Base-by-base conservation (phyloP, 441 rosid species). In the Aleurites moluccanus region DNA sequence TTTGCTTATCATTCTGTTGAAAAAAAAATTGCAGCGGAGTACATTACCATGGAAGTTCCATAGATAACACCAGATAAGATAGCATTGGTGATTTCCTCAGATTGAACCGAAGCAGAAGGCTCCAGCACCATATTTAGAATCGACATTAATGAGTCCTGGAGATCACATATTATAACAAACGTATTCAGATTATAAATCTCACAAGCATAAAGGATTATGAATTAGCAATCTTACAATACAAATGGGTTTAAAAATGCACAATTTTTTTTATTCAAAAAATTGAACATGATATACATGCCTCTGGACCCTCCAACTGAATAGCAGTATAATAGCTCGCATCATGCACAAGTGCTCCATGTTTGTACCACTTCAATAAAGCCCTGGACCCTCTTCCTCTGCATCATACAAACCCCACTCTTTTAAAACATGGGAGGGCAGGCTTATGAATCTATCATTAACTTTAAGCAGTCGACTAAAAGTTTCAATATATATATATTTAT, bases 361-460 rank as follows among this genome's bases (percentile, higher is more conserved):
- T 86, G 77, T 81, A 88, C 86, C 93, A 85, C 83, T 83, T 91
- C 84, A 95, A 82, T 64, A 89, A 72, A 84, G 96, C 95, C 85
- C 99, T 88, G n/a, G 92, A 90, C 35, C 98, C 97, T 73, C 87
- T 91, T 77, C 99, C 98, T 70, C 98, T 93, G 81, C 83, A 78
- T 64, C 63, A 83, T 35, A 60, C 64, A 85, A 15, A 50, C 80
- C 27, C 30, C n/a, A 27, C 49, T 33, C 11, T 33, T 44, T 1
- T 30, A 27, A 73, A 55, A 40, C 14, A 50, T 10, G 0, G 33
- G 35, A 73, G 57, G 14, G 14, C 3, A 38, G 33, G 28, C 35
- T 33, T 6, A 38, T 47, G 10, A 42, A 50, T 79, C 14, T 16
- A 18, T 16, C 10, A 62, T 4, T 3, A 47, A 16, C 8, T 27